phyloP scores from a whole-genome alignment of 169 alveolate genomes.

The Plasmodium cynomolgi region DNA sequence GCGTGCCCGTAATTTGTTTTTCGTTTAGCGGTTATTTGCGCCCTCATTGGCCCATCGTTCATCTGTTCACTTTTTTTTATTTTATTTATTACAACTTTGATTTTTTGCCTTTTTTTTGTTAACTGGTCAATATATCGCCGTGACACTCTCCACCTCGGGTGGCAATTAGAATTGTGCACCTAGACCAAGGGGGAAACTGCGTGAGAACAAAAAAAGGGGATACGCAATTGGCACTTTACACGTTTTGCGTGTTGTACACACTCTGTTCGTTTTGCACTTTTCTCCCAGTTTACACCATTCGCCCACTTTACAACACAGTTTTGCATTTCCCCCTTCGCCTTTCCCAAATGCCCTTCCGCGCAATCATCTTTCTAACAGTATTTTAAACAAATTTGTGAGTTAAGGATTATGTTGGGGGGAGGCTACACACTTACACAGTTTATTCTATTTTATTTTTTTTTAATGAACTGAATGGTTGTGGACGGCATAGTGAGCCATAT shows the following conservation, averaged over 20 bases:
- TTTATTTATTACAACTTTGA: not conserved
- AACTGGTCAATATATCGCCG: not conserved
- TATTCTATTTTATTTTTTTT: not conserved
- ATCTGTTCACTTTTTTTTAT: not conserved
- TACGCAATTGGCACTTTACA: not conserved
- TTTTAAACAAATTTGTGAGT: conserved; percentile 14
- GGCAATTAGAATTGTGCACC: conserved; percentile 52
- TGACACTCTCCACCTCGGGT: conserved; percentile 33
- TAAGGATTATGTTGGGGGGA: not conserved
- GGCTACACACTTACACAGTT: not conserved
- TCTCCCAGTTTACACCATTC: not conserved
- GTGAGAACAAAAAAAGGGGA: conserved; percentile 7
- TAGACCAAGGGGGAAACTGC: not conserved
- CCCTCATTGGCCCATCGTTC: not conserved
- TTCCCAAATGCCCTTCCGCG: not conserved
- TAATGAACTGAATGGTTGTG: not conserved
- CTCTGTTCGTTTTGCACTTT: not conserved
- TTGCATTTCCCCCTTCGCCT: not conserved
- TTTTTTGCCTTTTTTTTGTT: not conserved
- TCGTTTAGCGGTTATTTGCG: not conserved
- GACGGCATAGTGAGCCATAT: not conserved
- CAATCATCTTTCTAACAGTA: not conserved
- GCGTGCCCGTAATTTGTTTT: not conserved
- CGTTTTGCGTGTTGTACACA: not conserved
- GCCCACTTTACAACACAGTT: not conserved